These are phyloP conservation scores for Blastobotrys attinorum DNA, from an alignment of 805 yeast genomes.

Conservation along the genomic window DNA sequence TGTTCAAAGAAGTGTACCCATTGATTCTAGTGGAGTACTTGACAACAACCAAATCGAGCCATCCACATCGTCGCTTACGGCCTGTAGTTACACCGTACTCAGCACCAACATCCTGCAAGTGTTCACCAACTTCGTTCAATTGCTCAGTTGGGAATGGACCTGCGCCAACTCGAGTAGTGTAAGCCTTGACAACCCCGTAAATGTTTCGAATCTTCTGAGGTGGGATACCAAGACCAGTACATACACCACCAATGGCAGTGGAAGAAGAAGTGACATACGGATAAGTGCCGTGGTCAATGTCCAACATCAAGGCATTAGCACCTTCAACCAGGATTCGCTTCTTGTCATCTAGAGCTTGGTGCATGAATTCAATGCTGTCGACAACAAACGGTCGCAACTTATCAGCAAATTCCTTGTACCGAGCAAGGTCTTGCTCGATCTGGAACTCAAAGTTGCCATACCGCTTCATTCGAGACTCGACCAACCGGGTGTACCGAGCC, in stretches of 20 bases:
- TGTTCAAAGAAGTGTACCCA: slow-evolving; percentile 89
- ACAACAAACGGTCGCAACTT: slow-evolving; percentile 82
- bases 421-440: slow-evolving; percentile 66
- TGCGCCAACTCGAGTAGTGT: slow-evolving; percentile 97
- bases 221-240: slow-evolving; percentile 95
- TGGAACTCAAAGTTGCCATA: slow-evolving; percentile 92
- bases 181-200: slow-evolving; percentile 96
- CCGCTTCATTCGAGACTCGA: slow-evolving; percentile 76
- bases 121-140: slow-evolving; percentile 77
- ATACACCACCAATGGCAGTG: slow-evolving; percentile 96
- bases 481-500: slow-evolving; percentile 63
- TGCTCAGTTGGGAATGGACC: slow-evolving; percentile 99
- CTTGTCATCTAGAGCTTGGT: slow-evolving; percentile 65
- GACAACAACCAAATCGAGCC: slow-evolving; percentile 94
- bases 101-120: slow-evolving; percentile 84
- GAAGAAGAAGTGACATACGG: slow-evolving; percentile 94
- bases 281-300: slow-evolving; percentile 95
- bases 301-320: slow-evolving; percentile 97
- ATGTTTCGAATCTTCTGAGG: slow-evolving; percentile 73
- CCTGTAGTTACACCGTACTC: slow-evolving; percentile 98
- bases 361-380: slow-evolving; percentile 73
- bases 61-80: slow-evolving; percentile 97
- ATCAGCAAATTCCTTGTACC: slow-evolving; percentile 68
- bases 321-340: slow-evolving; percentile 94
- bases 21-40: slow-evolving; percentile 86